Conservation (phyloP, 768 basidiomycete genomes). For the Phanerochaete sordida region DNA sequence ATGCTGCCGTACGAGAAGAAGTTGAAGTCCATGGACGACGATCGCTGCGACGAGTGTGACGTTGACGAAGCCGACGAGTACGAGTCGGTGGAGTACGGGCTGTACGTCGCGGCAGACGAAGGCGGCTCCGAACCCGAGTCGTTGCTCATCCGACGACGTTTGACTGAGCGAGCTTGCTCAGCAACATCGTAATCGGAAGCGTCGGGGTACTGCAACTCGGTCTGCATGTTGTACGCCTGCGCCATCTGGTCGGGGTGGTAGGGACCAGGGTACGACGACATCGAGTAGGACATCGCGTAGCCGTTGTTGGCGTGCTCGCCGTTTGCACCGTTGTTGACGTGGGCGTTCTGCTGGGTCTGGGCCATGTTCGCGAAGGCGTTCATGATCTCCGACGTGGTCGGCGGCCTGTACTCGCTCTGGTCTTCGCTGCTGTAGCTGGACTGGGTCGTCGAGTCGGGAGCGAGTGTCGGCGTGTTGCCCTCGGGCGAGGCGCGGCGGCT, state of each 20-base stretch:
- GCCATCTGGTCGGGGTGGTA: constrained; percentile 71
- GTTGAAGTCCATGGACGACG: constrained; percentile 62
- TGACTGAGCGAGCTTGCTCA: constrained; percentile 43
- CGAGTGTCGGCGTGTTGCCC: constrained; percentile 55
- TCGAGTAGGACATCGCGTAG: background rate
- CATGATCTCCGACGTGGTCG: constrained; percentile 50
- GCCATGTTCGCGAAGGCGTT: constrained; percentile 36
- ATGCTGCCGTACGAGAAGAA: constrained; percentile 33
- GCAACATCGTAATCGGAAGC: constrained; percentile 30
- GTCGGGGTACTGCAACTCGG: constrained; percentile 50
- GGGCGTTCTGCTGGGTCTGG: constrained; percentile 20
- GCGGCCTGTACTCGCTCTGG: constrained; percentile 36
- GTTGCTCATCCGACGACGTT: constrained; percentile 71
- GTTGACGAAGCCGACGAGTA: constrained; percentile 50
- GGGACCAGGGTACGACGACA: constrained; percentile 56
- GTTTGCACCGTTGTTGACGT: background rate
- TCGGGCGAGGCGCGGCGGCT: constrained; percentile 73
- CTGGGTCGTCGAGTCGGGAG: constrained; percentile 61
- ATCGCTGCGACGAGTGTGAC: constrained; percentile 50
- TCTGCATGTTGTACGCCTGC: constrained; percentile 42
- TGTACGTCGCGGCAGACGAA: constrained; percentile 61
- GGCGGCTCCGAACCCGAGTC: constrained; percentile 47
- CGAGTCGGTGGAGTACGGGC: constrained; percentile 59
- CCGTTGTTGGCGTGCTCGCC: constrained; percentile 21
- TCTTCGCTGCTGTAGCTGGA: constrained; percentile 47